Base-by-base conservation (phyloP, 2,329 filamentous ascomycete genomes). In the Fusarium sp. region DNA sequence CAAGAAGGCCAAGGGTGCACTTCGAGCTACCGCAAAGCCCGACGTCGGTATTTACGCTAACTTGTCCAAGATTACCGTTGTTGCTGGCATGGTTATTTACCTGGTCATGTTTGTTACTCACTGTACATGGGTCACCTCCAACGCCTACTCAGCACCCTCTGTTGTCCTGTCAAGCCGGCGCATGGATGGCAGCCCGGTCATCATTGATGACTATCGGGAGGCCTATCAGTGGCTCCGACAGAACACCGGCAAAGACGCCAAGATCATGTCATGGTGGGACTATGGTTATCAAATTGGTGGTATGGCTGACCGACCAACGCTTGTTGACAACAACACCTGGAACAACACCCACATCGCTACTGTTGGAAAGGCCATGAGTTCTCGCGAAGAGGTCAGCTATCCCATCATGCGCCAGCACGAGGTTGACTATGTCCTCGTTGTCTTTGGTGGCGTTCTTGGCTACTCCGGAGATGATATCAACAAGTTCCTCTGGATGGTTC, bases 231-330 rank as follows among this genome's bases (percentile, higher is more conserved):
- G 96, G 96, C 91, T 99, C 55, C 93, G 96, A 72, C 96, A 99
- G 84, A 99, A 99, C 86, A 99, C 97, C 15, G 89, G 92, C 68
- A 90, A 95, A 75, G 93, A 98, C 78, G 95, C 97, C 80, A 99
- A 98, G 89, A 93, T 99, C 81, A 98, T 98, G 95, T 96, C 95
- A 3, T 99, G 96, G 96, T 99, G 96, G 96, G 96, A 99, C 82
- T 99, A 99, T 79, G 96, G 96, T 74, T 99, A 99, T 86, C 96
- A 99, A 85, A 99, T 99, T 83, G 96, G 96, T 85, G 96, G 96
- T 75, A 99, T 99, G 96, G 96, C 96, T 55, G 96, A 99, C 82
- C 91, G 96, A 61, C 96, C 96, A 38, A 99, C 96, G 3, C 88
- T 99, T 38, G 96, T 99, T 38, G 96, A 99, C 87, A 99, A 99